Base-by-base conservation (phyloP, 305 asterid genomes). In the Fraxinus albicans region DNA sequence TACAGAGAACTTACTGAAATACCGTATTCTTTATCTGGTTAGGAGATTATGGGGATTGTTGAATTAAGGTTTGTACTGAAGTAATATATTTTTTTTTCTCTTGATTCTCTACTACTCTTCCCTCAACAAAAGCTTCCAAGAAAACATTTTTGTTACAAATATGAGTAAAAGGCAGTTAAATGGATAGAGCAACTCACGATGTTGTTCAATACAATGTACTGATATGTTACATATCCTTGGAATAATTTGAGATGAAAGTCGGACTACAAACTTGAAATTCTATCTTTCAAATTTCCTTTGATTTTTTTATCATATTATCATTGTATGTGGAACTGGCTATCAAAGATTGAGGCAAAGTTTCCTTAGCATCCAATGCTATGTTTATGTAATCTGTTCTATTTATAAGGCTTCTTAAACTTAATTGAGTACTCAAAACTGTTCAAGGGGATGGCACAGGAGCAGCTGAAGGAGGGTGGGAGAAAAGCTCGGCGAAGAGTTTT, bases 381-480 rank as follows among this genome's bases (percentile, higher is more conserved):
- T 31, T 70, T 27, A 6, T 69, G 3, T 29, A 10, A 25, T 27
- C 36, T 70, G 23, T 29, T 4, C n/a, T 13, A 23, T 12, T 31
- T 15, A 70, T 70, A 29, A 29, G 76, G 42, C 25, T 70, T 31
- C 76, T 70, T 70, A 67, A 67, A 67, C 31, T 3, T 25, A 65
- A 29, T 10, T 5, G 72, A 23, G 34, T 29, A 17, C 31, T 19
- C 6, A 19, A 25, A 82, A 4, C 33, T 80, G 33, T 88, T 27
- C 47, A 80, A 79, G 27, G 88, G 15, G 84, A 83, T 38, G 91
- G 88, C 17, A 3, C 2, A 12, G 96, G 91, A 3, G 92, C 88
- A 31, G 92, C 90, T 4, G 92, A 70, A 27, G 89, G 86, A 55
- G 90, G 36, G 5, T 60, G 76, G 0, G 86, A 78, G 44, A 88